A percentile compares a stretch with the other conserved stretches of the same genome.
These are phyloP conservation scores for Oxyria digyna DNA, from an alignment of 148 eudicot species.

Conservation along the genomic window DNA sequence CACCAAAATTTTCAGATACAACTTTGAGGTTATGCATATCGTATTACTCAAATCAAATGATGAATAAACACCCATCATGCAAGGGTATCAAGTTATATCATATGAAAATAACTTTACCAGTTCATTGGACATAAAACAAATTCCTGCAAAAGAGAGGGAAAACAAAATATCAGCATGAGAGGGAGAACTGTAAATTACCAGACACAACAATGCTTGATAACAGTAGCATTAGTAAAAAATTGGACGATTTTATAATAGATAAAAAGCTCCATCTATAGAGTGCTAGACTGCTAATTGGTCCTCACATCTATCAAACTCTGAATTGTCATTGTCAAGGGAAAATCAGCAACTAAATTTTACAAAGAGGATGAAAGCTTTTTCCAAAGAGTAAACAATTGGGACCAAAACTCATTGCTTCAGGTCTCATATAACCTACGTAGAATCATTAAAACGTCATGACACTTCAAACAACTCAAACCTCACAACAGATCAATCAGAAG, in stretches of 20 bases:
- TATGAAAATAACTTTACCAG: conserved; percentile 38
- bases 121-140: conserved; percentile 95
- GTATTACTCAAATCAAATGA: neutral
- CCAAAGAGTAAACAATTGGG: neutral
- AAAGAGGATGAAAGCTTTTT: neutral
- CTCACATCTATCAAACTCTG: neutral
- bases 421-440: neutral
- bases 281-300: neutral
- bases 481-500: neutral
- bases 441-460: neutral
- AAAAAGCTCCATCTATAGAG: neutral
- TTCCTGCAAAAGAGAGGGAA: conserved; percentile 49
- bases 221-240: neutral
- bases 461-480: neutral
- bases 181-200: neutral
- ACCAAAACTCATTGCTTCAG: too few relatives aligned
- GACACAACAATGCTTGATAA: neutral
- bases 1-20: neutral
- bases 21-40: neutral
- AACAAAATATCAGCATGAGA: conserved; percentile 17
- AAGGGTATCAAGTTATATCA: conserved; percentile 8
- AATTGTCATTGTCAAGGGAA: neutral
- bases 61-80: neutral
- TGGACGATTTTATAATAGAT: too few relatives aligned
- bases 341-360: neutral